Conservation (phyloP, 805 yeast species). For the Myxozyma monticola region DNA sequence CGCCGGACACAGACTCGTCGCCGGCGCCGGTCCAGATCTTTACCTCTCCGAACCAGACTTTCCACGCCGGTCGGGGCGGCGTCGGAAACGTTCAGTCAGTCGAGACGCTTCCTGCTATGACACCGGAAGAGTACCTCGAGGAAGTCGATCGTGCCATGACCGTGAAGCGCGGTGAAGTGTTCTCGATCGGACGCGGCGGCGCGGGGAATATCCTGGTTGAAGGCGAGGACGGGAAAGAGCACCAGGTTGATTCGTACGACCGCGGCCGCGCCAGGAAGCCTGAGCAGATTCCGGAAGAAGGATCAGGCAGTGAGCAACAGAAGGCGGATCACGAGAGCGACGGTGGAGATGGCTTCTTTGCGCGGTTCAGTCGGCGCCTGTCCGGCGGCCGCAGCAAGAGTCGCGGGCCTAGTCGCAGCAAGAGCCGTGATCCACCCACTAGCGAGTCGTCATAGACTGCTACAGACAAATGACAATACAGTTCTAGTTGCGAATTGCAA, state of each 20-base stretch:
- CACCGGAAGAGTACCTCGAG: conserved; percentile 39
- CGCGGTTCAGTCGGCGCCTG: conserved; percentile 13
- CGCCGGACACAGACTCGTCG: conserved; percentile 33
- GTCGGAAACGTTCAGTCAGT: conserved; percentile 41
- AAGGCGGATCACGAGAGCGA: background rate
- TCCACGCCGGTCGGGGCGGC: conserved; percentile 44
- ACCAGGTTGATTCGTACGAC: background rate
- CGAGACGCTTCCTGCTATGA: conserved; percentile 33
- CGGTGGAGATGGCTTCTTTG: conserved; percentile 8
- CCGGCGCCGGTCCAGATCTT: conserved; percentile 42
- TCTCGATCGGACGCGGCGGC: conserved; percentile 43
- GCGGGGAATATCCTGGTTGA: conserved; percentile 38
- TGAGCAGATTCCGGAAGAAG: conserved; percentile 1
- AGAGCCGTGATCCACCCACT: background rate
- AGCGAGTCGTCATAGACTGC: too few relatives aligned
- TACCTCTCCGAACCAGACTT: conserved; percentile 38
- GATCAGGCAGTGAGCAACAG: background rate
- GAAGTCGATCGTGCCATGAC: conserved; percentile 39
- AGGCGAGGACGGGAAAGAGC: conserved; percentile 16
- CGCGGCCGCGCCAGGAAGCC: too few relatives aligned
- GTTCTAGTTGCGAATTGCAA: too few relatives aligned
- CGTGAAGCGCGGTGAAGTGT: conserved; percentile 36
- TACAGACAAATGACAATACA: too few relatives aligned
- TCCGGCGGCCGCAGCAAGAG: conserved; percentile 7
- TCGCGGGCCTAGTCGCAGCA: conserved; percentile 3